Percentiles rank a stretch among this genome's conserved stretches.
phyloP scores from a whole-genome alignment of 2,329 filamentous ascomycete species.

The Apiospora kogelbergensis region DNA sequence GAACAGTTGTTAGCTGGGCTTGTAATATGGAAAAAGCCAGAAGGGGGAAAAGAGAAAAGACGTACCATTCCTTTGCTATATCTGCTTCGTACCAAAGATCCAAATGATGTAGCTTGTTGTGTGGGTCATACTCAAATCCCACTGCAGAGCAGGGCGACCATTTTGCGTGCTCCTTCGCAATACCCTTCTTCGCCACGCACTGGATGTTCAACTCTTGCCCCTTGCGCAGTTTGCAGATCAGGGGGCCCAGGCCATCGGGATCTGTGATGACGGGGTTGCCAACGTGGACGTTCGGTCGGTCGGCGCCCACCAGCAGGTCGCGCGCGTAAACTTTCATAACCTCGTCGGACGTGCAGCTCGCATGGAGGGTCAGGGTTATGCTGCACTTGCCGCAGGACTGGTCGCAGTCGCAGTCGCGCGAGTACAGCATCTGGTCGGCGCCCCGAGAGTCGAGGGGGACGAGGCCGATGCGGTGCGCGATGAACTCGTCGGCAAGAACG shows the following conservation, averaged over 20 bases:
- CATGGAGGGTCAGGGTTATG: constrained; percentile 80
- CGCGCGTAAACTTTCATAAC: constrained; percentile 94
- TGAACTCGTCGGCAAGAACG: constrained; percentile 95
- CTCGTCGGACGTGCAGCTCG: constrained; percentile 80
- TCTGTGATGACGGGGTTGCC: constrained; percentile 84
- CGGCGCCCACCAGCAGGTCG: constrained; percentile 73
- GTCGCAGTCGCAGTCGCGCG: constrained; percentile 94
- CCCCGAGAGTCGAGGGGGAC: constrained; percentile 85
- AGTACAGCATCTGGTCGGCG: constrained; percentile 80
- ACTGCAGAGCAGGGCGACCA: constrained; percentile 93
- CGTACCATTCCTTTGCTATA: constrained; percentile 79
- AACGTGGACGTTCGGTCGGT: constrained; percentile 70
- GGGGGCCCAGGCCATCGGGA: constrained; percentile 73
- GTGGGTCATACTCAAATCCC: constrained; percentile 96
- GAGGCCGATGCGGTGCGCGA: constrained; percentile 87
- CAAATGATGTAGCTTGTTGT: constrained; percentile 90
- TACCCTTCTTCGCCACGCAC: constrained; percentile 96
- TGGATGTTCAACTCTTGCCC: constrained; percentile 88
- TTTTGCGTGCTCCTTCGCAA: constrained; percentile 98
- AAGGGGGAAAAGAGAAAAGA: constrained; percentile 15
- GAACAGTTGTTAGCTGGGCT: constrained; percentile 26
- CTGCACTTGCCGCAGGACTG: constrained; percentile 92
- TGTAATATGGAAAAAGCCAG: too few relatives aligned
- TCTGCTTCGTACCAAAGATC: constrained; percentile 95
- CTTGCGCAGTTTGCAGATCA: constrained; percentile 87